Conservation (phyloP, 768 basidiomycete species). For the Pisolithus orientalis region DNA sequence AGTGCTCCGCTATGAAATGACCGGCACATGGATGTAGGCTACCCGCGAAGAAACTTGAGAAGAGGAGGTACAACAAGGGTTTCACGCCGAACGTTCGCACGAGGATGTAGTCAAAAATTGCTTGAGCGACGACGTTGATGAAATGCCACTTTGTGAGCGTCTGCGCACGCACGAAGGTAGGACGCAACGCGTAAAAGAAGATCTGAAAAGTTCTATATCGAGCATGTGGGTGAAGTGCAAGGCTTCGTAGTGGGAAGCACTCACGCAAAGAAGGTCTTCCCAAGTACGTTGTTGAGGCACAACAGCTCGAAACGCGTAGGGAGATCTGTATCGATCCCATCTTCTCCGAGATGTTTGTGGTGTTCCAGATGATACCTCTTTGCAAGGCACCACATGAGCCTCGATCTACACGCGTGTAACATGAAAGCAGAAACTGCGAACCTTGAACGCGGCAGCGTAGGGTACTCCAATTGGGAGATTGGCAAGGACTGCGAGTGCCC, state of each 20-base stretch:
- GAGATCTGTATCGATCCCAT: conserved; percentile 93
- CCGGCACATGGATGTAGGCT: conserved; percentile 93
- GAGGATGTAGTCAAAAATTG: conserved; percentile 68
- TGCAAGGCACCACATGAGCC: conserved; percentile 4
- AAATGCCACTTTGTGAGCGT: conserved; percentile 78
- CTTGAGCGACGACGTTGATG: conserved; percentile 64
- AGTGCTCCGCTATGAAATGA: conserved; percentile 98
- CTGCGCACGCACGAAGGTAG: conserved; percentile 86
- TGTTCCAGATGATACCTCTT: conserved; percentile 94
- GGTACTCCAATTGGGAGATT: conserved; percentile 94
- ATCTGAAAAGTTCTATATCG: conserved; percentile 88
- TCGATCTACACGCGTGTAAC: neutral
- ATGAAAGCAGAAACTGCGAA: conserved; percentile 18
- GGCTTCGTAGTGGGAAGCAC: conserved; percentile 23
- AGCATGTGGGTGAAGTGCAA: conserved; percentile 5
- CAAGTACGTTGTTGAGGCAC: conserved; percentile 89
- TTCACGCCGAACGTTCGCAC: conserved; percentile 38
- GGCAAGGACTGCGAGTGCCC: conserved; percentile 81
- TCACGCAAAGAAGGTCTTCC: conserved; percentile 97
- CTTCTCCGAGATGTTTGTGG: conserved; percentile 92
- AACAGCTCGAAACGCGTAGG: conserved; percentile 83
- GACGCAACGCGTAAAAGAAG: conserved; percentile 94
- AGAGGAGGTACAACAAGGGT: conserved; percentile 74
- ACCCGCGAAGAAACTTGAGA: conserved; percentile 93
- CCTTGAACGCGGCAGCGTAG: conserved; percentile 95